phyloP scores from a whole-genome alignment of 257 asterid genomes.

The Solanum boliviense region DNA sequence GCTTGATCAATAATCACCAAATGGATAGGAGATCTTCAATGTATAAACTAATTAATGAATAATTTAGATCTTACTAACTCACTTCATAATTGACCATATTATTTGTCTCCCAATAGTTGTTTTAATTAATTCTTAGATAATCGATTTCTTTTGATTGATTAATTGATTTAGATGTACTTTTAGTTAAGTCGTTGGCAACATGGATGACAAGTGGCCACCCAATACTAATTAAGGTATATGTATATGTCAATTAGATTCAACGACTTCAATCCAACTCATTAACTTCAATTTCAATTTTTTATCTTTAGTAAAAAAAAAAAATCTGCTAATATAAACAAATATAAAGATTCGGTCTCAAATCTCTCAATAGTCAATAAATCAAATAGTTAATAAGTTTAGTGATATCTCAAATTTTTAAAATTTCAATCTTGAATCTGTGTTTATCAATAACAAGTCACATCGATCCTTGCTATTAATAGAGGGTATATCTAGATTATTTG shows the following conservation, averaged over 20 bases:
- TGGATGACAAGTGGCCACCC: neutral
- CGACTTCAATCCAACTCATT: fast-evolving
- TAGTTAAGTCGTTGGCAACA: neutral
- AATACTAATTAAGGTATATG: neutral
- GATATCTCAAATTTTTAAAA: neutral
- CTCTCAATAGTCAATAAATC: too few relatives aligned
- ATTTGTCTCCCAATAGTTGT: neutral
- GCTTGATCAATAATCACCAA: neutral
- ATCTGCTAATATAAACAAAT: too few relatives aligned
- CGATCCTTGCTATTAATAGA: neutral
- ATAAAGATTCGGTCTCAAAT: too few relatives aligned
- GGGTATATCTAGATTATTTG: neutral
- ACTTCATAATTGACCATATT: neutral
- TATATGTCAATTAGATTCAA: neutral
- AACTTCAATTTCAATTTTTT: neutral
- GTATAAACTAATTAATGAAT: neutral
- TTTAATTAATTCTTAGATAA: neutral
- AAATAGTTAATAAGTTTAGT: too few relatives aligned
- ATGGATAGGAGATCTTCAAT: neutral
- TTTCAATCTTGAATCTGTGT: neutral
- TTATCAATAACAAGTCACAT: neutral
- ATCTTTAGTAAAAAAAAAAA: too few relatives aligned
- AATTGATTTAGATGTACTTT: neutral
- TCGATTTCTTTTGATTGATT: neutral
- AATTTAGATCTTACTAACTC: neutral